Conservation (phyloP, 2,329 filamentous ascomycete species). For the Venturia asperata region DNA sequence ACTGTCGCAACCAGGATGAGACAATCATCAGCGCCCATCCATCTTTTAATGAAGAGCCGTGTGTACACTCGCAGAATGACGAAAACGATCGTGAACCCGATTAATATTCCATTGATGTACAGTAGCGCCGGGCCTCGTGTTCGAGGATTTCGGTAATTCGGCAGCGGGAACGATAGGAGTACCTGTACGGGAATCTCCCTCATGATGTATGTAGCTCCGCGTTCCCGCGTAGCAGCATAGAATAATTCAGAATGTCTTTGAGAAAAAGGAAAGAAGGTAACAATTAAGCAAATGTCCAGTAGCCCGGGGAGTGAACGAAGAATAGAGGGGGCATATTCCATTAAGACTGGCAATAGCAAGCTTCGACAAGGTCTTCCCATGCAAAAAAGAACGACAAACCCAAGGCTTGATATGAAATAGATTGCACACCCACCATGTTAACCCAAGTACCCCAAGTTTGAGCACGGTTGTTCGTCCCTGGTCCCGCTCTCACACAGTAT, state of each 20-base stretch:
- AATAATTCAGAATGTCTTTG: neutral
- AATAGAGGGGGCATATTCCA: neutral
- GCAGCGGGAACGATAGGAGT: neutral
- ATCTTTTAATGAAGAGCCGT: conserved; percentile 35
- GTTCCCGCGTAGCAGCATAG: neutral
- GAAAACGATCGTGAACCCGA: conserved; percentile 29
- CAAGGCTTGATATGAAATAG: neutral
- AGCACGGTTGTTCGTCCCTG: neutral
- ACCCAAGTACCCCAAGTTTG: neutral
- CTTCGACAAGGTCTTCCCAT: conserved; percentile 3
- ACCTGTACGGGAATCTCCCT: conserved; percentile 15
- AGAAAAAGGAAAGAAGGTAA: neutral
- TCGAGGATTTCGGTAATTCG: conserved; percentile 16
- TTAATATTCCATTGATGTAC: conserved; percentile 12
- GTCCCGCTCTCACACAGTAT: neutral
- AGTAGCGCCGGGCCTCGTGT: conserved; percentile 17
- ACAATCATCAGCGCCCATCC: conserved; percentile 38
- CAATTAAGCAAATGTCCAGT: neutral
- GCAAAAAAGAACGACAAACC: neutral
- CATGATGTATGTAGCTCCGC: neutral
- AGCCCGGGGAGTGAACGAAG: neutral
- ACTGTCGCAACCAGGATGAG: conserved; percentile 37
- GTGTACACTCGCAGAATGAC: conserved; percentile 36
- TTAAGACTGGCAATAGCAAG: neutral
- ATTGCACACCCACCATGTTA: neutral